phyloP scores from a whole-genome alignment of 169 alveolate genomes.

The Plasmodium knowlesi region DNA sequence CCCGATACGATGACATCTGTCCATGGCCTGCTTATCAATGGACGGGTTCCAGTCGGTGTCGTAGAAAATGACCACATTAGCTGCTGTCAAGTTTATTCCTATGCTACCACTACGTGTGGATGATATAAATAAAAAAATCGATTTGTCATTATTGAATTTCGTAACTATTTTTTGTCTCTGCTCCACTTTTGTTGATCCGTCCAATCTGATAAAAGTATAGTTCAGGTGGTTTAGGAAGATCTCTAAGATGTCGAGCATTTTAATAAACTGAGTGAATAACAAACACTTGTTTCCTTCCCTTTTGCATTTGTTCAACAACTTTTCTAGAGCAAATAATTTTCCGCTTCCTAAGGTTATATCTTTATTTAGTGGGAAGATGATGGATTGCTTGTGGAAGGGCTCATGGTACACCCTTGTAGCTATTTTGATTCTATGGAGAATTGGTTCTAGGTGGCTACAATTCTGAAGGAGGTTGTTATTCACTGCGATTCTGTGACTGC shows the following conservation, averaged over 20 bases:
- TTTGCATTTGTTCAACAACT: conserved; percentile 90
- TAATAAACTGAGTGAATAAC: conserved; percentile 97
- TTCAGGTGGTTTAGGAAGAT: conserved; percentile 95
- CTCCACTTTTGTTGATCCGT: conserved; percentile 97
- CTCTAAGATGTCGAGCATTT: conserved; percentile 98
- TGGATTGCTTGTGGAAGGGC: conserved; percentile 67
- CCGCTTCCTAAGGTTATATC: conserved; percentile 96
- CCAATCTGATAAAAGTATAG: conserved; percentile 96
- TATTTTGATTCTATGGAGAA: conserved; percentile 8
- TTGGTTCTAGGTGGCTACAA: neutral
- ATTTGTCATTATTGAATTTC: conserved; percentile 94
- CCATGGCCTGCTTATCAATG: conserved; percentile 99
- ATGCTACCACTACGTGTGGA: conserved; percentile 99
- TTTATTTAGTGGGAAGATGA: conserved; percentile 86
- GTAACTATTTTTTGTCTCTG: conserved; percentile 96
- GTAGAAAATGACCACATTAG: conserved; percentile 98
- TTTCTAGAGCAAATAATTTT: conserved; percentile 89
- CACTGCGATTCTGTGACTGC: conserved; percentile 4
- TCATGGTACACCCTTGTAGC: conserved; percentile 63
- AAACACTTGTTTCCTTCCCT: conserved; percentile 95
- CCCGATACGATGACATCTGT: conserved; percentile 98
- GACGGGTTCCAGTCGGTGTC: conserved; percentile 99
- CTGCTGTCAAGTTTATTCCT: conserved; percentile 98
- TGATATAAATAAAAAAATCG: conserved; percentile 96
- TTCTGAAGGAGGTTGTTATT: conserved; percentile 13